These are phyloP conservation scores for Xylaria cubensis DNA, from an alignment of 495 filamentous ascomycete species.

Conservation along the genomic window DNA sequence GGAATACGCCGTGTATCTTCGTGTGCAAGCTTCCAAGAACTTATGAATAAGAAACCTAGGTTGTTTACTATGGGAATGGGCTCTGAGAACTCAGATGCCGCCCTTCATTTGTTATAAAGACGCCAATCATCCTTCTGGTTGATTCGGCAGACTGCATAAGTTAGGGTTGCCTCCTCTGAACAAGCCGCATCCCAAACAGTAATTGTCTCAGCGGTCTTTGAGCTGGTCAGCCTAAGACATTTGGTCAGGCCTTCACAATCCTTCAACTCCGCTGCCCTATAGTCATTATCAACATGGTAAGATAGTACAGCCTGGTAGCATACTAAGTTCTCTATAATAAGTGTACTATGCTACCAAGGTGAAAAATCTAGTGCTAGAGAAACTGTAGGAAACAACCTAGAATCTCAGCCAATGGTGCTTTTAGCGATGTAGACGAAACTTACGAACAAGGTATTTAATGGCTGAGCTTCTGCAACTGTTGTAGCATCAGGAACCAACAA, in stretches of 20 bases:
- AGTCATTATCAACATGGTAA: not conserved
- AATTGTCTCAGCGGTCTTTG: not conserved
- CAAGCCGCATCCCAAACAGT: not conserved
- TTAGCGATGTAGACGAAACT: not conserved
- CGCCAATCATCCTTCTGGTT: not conserved
- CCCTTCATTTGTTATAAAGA: not conserved
- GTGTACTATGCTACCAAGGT: not conserved
- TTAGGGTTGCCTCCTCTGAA: not conserved
- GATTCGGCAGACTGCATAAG: not conserved
- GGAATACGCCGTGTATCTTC: not conserved
- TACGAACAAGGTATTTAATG: not conserved
- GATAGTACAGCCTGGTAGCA: not conserved
- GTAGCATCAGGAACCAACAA: slow-evolving; percentile 19
- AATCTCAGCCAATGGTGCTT: not conserved
- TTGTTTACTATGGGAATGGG: slow-evolving; percentile 10
- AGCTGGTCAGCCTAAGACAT: not conserved
- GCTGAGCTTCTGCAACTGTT: not conserved
- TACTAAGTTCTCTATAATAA: not conserved
- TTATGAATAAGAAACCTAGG: not conserved
- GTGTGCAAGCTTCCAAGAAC: not conserved
- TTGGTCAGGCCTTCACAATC: not conserved
- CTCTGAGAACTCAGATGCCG: not conserved
- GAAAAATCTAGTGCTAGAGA: not conserved
- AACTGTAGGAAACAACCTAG: not conserved
- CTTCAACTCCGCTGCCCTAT: not conserved